Evolutionary conservation across 1,284 basidiomycete species (phyloP), one percentile per base, ranked within the genome.

Genomic region (Inonotus obliquus): DNA sequence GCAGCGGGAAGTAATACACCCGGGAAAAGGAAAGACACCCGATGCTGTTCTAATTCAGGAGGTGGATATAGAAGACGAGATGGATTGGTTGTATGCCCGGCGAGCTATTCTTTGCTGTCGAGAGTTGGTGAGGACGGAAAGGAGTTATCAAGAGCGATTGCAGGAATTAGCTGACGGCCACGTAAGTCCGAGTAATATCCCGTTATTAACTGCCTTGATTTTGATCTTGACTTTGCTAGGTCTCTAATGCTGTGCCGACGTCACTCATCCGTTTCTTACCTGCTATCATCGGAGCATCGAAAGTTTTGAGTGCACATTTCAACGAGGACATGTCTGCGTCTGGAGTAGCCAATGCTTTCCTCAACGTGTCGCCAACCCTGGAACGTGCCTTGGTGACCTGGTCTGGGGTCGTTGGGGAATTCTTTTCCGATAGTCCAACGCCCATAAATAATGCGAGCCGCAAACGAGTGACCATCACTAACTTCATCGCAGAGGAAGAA

Each of bases 61-160:
- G 29, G 47, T 39, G 27, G 56, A 29, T 44, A 48, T 37, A 38
- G 65, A 65, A 25, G 68, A 68, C 11, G 67, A 75, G 53, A 70
- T 73, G 55, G 71, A 77, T 13, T 87, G 85, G 85, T 75, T 77
- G 60, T 75, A 75, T 19, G 83, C 83, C 2, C 77, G 82, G 41
- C 80, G 80, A 27, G 81, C 84, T 0, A 73, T 88, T 52, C 74
- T 89, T n/a, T 77, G 78, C 68, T 77, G 81, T 55, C 74, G 81
- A 41, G 87, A 89, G 71, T 77, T 89, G 53, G 76, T 89, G 27
- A 77, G 81, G 48, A 89, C 87, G 2, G 87, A 89, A 70, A 79
- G 80, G 62, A 83, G 77, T 63, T 89, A 89, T 68, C 78, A 83
- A 59, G 72, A 75, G 1, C 78, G 80, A 10, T 70, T 89, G 52